phyloP scores from a whole-genome alignment of 2,329 filamentous ascomycete species.

The Hymenoscyphus scutula region DNA sequence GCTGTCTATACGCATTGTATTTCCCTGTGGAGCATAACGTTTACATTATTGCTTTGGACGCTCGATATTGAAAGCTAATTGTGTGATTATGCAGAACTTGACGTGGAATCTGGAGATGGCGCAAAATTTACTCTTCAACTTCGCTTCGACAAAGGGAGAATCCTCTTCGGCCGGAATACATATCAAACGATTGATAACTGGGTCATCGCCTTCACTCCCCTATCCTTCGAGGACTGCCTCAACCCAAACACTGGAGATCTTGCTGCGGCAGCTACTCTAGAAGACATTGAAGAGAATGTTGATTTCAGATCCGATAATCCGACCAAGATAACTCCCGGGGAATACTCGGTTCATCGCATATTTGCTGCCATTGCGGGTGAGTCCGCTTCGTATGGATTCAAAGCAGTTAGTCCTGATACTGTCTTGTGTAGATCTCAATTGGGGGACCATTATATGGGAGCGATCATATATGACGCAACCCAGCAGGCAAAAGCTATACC shows the following conservation, averaged over 20 bases:
- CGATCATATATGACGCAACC: neutral
- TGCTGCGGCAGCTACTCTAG: neutral
- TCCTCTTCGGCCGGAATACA: neutral
- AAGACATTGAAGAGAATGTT: neutral
- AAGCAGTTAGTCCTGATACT: neutral
- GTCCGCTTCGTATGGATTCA: no score
- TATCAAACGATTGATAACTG: neutral
- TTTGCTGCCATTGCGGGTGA: neutral
- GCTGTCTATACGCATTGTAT: no score
- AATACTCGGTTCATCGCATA: neutral
- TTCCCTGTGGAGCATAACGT: no score
- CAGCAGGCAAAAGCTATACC: neutral
- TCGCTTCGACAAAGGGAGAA: neutral
- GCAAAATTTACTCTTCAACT: neutral
- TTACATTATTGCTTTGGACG: no score
- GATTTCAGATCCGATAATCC: neutral
- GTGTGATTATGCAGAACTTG: neutral
- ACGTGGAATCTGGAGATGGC: neutral
- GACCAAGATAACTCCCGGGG: neutral
- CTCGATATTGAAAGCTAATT: neutral
- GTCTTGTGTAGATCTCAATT: neutral
- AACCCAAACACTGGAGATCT: neutral
- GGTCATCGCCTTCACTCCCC: neutral
- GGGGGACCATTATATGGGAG: neutral
- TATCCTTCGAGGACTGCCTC: neutral